Evolutionary conservation across 228 moss, liverwort and hornwort genomes (phyloP).

Genomic region (Sphagnum fallax): DNA sequence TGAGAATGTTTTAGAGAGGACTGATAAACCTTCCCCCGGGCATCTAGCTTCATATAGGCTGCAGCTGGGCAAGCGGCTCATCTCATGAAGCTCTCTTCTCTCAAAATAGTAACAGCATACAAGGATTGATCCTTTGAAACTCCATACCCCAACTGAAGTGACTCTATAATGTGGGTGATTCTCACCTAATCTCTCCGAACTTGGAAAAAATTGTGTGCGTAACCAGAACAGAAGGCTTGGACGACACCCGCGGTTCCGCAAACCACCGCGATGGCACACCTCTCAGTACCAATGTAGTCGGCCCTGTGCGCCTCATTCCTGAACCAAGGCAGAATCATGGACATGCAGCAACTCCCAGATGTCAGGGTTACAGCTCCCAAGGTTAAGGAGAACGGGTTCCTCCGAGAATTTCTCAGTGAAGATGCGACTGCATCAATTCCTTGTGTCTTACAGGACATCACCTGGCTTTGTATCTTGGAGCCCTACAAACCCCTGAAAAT

Average conservation of each 20-base stretch:
- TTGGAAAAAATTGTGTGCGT: slow-evolving; percentile 62
- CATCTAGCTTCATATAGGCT: too few species aligned
- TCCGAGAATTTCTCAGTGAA: too few species aligned
- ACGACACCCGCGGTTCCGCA: slow-evolving; percentile 58
- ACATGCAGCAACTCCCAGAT: not conserved
- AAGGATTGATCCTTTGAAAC: not conserved
- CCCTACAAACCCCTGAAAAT: too few species aligned
- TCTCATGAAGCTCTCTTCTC: too few species aligned
- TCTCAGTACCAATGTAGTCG: slow-evolving; percentile 45
- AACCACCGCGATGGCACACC: slow-evolving; percentile 62
- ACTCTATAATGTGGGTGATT: slow-evolving; percentile 1
- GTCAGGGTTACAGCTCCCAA: not conserved
- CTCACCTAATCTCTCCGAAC: slow-evolving; percentile 54
- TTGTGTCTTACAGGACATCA: too few species aligned
- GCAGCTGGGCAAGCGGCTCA: too few species aligned
- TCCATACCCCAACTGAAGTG: not conserved
- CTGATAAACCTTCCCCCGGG: too few species aligned
- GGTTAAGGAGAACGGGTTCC: not conserved
- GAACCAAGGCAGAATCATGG: not conserved
- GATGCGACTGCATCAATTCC: too few species aligned
- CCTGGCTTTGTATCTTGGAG: too few species aligned
- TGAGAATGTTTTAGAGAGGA: too few species aligned
- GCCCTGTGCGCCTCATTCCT: slow-evolving; percentile 30
- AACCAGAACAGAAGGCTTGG: slow-evolving; percentile 59
- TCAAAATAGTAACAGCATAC: not conserved